These are phyloP conservation scores for Angomonas deanei DNA, from an alignment of 208 protist species.

Conservation along the genomic window DNA sequence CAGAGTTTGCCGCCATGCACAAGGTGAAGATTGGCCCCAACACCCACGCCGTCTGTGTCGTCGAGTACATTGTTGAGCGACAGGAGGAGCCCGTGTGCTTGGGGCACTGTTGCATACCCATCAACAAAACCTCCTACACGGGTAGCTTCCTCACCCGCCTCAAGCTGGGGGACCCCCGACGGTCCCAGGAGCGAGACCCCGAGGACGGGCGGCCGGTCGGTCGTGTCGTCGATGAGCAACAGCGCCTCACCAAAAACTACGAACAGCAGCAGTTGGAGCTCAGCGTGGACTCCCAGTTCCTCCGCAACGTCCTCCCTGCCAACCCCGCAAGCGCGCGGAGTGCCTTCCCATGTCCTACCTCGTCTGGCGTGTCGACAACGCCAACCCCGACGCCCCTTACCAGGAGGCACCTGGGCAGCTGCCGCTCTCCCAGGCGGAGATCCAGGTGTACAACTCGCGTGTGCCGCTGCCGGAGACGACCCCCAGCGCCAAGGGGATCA, in stretches of 20 bases:
- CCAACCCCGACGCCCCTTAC: constrained; percentile 26
- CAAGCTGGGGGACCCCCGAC: constrained; percentile 61
- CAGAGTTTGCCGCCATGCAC: constrained; percentile 29
- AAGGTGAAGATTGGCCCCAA: constrained; percentile 4
- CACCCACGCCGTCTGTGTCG: constrained; percentile 47
- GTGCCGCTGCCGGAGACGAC: constrained; percentile 7
- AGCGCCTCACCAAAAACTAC: constrained; percentile 33
- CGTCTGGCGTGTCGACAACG: constrained; percentile 44
- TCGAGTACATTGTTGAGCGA: constrained; percentile 50
- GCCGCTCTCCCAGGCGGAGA: constrained; percentile 40
- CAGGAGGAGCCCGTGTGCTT: constrained; percentile 27
- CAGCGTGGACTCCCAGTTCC: constrained; percentile 48
- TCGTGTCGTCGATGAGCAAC: constrained; percentile 37
- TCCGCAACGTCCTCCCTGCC: constrained; percentile 39
- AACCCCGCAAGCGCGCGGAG: constrained; percentile 26
- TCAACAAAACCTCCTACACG: constrained; percentile 28
- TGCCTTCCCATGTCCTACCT: constrained; percentile 50
- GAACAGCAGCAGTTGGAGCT: constrained; percentile 38
- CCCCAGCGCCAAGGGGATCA: constrained; percentile 8
- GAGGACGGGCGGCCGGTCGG: constrained; percentile 29
- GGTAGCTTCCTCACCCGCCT: constrained; percentile 70
- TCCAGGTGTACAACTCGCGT: constrained; percentile 25
- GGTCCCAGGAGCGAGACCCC: constrained; percentile 37
- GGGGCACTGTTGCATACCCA: constrained; percentile 56
- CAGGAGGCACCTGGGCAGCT: constrained; percentile 48